Evolutionary conservation across 2,329 filamentous ascomycete genomes (phyloP), one percentile per base, ranked within the genome.

Genomic region (Paecilomyces formosus): DNA sequence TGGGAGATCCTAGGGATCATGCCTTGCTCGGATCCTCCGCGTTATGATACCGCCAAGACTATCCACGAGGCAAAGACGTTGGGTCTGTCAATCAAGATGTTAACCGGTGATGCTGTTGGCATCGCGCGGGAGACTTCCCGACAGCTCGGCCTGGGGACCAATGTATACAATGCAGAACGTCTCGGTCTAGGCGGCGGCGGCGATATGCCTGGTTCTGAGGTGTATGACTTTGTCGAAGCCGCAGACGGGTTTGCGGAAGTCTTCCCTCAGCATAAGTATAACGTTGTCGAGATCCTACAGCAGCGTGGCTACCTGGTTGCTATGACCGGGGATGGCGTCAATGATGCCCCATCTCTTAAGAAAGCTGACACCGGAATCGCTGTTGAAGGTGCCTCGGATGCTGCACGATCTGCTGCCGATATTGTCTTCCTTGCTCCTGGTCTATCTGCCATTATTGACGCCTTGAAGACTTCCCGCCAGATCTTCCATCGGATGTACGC

Each of bases 401-500:
- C 91, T 72, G 92, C 92, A 69, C 89, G 90, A 65, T 94, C 91
- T 60, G 91, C 91, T 66, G 90, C 92, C 70, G 92, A 96, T 78
- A 96, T 96, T 68, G 91, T 96, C 68, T 96, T 96, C 83, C 85
- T 96, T 73, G 90, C 89, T 67, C 90, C 91, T 57, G 92, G 91
- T 81, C 86, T 96, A 62, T 92, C 90, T 76, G 89, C 91, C 63
- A 95, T 96, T 75, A 95, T 96, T 69, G 90, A 95, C 74, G 90
- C 91, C 61, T 84, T 96, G 67, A 96, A 96, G 81, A 95, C 89
- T 65, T 93, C 90, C 31, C 89, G 92, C 70, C 91, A 95, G 76
- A 96, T 96, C 75, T 96, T 96, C 82, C 91, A 96, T 80, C 90
- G 92, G 70, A 96, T 96, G 91, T 94, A 96, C 79, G 89, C 91